Conservation (phyloP, 2,329 filamentous ascomycete genomes). For the Sclerotiophoma versabilis region DNA sequence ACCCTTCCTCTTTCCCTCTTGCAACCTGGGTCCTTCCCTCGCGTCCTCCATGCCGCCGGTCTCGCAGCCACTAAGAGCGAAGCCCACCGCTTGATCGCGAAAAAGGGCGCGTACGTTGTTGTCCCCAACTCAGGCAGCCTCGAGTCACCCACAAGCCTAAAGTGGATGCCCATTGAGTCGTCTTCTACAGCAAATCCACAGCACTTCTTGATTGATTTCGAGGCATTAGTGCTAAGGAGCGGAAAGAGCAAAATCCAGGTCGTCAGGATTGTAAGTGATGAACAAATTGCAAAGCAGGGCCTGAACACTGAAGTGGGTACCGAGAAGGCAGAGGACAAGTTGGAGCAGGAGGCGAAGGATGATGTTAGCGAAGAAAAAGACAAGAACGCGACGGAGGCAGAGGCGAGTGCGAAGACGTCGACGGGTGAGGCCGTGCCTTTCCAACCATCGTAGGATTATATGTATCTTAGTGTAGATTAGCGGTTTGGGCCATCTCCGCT, state of each 20-base stretch:
- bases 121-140: conserved; percentile 55
- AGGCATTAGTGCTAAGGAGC: conserved; percentile 61
- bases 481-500: background rate
- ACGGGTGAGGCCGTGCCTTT: conserved; percentile 7
- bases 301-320: background rate
- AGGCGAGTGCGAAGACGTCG: conserved; percentile 1
- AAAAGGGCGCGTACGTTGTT: conserved; percentile 65
- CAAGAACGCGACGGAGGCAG: background rate
- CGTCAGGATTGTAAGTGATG: conserved; percentile 62
- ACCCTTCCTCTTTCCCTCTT: conserved; percentile 67
- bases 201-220: conserved; percentile 65
- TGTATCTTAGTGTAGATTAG: background rate
- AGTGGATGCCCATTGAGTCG: conserved; percentile 68
- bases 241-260: conserved; percentile 69
- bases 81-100: conserved; percentile 64
- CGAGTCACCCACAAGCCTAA: conserved; percentile 54
- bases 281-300: conserved; percentile 57
- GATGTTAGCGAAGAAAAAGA: background rate
- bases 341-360: conserved; percentile 3
- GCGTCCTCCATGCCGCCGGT: conserved; percentile 67
- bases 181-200: conserved; percentile 65
- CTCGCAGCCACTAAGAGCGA: conserved; percentile 65
- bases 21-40: conserved; percentile 61
- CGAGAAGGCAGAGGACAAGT: background rate
- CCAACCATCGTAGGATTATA: conserved; percentile 2